Evolutionary conservation across 495 filamentous ascomycete genomes (phyloP).

Genomic region (Glonium stellatum): DNA sequence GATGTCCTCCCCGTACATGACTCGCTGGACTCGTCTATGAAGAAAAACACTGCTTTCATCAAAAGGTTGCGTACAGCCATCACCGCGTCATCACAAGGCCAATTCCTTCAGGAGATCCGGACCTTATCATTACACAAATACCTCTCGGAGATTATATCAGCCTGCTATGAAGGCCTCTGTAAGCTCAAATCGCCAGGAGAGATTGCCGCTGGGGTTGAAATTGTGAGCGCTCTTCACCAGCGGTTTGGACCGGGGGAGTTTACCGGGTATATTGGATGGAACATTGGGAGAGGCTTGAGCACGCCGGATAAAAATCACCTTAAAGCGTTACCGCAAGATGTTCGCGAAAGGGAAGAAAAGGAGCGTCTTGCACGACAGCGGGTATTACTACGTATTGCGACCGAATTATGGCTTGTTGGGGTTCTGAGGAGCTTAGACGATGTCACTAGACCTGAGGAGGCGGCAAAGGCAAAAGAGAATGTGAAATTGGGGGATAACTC

Average conservation of each 20-base stretch:
- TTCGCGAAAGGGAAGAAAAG: slow-evolving; percentile 91
- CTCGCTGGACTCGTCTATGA: slow-evolving; percentile 90
- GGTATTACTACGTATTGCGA: slow-evolving; percentile 78
- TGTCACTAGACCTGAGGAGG: slow-evolving; percentile 76
- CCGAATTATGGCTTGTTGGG: slow-evolving; percentile 93
- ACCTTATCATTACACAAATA: slow-evolving; percentile 95
- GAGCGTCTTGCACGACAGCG: slow-evolving; percentile 83
- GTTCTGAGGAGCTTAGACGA: slow-evolving; percentile 85
- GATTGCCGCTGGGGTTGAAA: slow-evolving; percentile 83
- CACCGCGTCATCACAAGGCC: slow-evolving; percentile 63
- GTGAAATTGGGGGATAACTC: slow-evolving; percentile 41
- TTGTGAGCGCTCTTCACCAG: slow-evolving; percentile 91
- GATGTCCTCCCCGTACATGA: slow-evolving; percentile 72
- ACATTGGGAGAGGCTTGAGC: slow-evolving; percentile 82
- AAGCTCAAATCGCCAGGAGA: slow-evolving; percentile 85
- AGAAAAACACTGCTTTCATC: slow-evolving; percentile 99
- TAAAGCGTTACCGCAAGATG: slow-evolving; percentile 70
- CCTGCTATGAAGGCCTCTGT: slow-evolving; percentile 90
- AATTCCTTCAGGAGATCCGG: slow-evolving; percentile 85
- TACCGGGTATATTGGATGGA: slow-evolving; percentile 85
- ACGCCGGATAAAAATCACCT: slow-evolving; percentile 83
- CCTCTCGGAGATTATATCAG: slow-evolving; percentile 95
- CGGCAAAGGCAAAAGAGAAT: slow-evolving; percentile 55
- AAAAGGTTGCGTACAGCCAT: slow-evolving; percentile 90
- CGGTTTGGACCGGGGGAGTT: slow-evolving; percentile 89